Evolutionary conservation across 2,329 filamentous ascomycete genomes (phyloP), one percentile per base, ranked within the genome.

Genomic region (Colletotrichum kahawae): DNA sequence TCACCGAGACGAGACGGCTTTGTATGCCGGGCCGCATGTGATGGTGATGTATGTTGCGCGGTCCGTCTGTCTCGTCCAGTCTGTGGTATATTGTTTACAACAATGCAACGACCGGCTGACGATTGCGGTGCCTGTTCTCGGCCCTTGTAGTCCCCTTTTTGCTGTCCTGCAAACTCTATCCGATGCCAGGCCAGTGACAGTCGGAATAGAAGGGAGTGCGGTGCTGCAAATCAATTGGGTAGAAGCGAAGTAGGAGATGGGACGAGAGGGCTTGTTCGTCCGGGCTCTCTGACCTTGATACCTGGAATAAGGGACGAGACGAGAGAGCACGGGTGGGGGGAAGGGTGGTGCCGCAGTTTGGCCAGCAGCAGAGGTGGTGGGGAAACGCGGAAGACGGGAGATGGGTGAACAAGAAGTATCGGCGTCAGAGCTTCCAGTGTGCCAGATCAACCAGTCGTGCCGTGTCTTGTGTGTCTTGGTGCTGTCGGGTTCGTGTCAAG

Each of bases 221-320:
- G 56, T 54, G 8, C 27, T 36, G 64, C 7, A 59, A 27, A 36
- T n/a, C 31, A 54, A 75, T 54, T 60, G 57, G 57, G 18, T 31
- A 21, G 63, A 75, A 67, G 70, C 69, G 48, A 75, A 60, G 56
- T 7, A 43, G 27, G 65, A 75, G 63, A 73, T 65, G 63, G 69
- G 73, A 72, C 64, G 73, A 73, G 33, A 70, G 33, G 72, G 38
- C 38, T 65, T 60, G 73, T 75, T 75, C 73, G 69, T 73, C 69
- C 73, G 59, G 65, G 59, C 36, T 71, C 59, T 71, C 34, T 67
- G 48, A 70, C 31, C n/a, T 74, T 66, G 71, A 74, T 69, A 66
- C 70, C 70, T 34, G 31, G 65, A 24, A 59, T 70, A 24, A 33
- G 51, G 74, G 51, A 57, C 27, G 43, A 68, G 62, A 70, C 33